These are phyloP conservation scores for Wickerhamiella sergipiensis DNA, from an alignment of 805 yeast genomes.

Conservation along the genomic window DNA sequence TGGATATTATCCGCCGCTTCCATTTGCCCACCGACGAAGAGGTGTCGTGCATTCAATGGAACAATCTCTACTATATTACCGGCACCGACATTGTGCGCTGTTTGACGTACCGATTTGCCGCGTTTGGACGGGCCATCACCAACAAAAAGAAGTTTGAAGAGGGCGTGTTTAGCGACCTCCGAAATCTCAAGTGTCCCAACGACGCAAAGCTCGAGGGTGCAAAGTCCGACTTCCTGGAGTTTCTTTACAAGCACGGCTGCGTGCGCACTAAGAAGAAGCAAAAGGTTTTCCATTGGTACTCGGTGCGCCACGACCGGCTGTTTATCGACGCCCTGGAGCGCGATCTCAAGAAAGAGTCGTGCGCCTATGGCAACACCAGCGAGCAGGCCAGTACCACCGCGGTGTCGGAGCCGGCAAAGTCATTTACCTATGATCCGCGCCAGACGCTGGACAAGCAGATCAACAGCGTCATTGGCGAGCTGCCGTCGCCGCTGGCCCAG, in stretches of 20 bases:
- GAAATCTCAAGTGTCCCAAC: conserved; percentile 65
- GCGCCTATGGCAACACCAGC: conserved; percentile 11
- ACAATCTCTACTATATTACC: conserved; percentile 74
- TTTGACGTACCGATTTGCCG: conserved; percentile 73
- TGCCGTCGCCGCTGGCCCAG: conserved; percentile 21
- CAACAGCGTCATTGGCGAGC: conserved; percentile 15
- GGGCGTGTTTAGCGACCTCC: conserved; percentile 82
- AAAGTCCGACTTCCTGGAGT: conserved; percentile 68
- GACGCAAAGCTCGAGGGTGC: conserved; percentile 85
- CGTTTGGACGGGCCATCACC: conserved; percentile 71
- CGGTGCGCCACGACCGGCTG: conserved; percentile 83
- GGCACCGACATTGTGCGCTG: conserved; percentile 95
- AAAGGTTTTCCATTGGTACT: conserved; percentile 92
- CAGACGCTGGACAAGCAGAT: conserved; percentile 27
- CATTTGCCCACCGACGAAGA: conserved; percentile 80
- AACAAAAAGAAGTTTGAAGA: conserved; percentile 94
- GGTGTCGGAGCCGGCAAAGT: conserved; percentile 60
- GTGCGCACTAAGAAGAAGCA: conserved; percentile 91
- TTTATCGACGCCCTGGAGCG: conserved; percentile 90
- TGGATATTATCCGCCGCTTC: conserved; percentile 76
- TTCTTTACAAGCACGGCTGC: conserved; percentile 74
- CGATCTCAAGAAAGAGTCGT: conserved; percentile 65
- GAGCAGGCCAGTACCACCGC: conserved; percentile 64
- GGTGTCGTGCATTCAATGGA: conserved; percentile 91
- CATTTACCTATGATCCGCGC: conserved; percentile 47